Conservation (phyloP, 2,329 filamentous ascomycete species). For the Zymoseptoria ardabiliae region DNA sequence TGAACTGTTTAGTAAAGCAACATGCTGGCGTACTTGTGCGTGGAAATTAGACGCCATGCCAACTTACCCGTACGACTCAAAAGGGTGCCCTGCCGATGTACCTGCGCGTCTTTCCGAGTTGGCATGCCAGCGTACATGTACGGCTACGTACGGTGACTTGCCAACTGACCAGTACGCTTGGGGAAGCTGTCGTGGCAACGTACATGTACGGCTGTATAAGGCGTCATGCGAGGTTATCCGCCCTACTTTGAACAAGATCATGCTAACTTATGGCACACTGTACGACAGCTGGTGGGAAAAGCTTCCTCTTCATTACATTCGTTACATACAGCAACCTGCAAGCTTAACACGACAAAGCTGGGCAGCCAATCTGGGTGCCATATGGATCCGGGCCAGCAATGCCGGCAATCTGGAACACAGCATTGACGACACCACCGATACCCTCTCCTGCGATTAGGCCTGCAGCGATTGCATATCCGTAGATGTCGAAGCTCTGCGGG, state of each 20-base stretch:
- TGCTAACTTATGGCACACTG: not conserved
- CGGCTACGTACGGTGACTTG: not conserved
- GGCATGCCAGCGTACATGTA: not conserved
- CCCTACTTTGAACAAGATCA: not conserved
- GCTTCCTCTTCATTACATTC: not conserved
- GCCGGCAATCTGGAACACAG: conserved; percentile 42
- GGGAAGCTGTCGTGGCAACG: too few relatives aligned
- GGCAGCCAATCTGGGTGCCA: conserved; percentile 38
- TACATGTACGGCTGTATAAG: too few relatives aligned
- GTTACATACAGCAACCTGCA: not conserved
- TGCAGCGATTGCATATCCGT: conserved; percentile 51
- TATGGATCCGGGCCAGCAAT: conserved; percentile 35
- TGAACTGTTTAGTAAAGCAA: not conserved
- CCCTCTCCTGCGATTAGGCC: conserved; percentile 58
- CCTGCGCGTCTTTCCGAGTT: not conserved
- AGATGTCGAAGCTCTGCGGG: conserved; percentile 48
- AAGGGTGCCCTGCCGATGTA: not conserved
- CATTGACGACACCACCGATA: conserved; percentile 56
- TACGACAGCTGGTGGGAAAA: not conserved
- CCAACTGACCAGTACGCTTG: too few relatives aligned
- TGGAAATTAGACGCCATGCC: not conserved
- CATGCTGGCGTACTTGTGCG: not conserved
- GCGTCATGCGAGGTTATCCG: too few relatives aligned
- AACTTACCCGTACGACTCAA: not conserved
- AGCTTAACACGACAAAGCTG: conserved; percentile 28